These are phyloP conservation scores for Solanum dulcamara DNA, from an alignment of 257 asterid species.

Conservation along the genomic window DNA sequence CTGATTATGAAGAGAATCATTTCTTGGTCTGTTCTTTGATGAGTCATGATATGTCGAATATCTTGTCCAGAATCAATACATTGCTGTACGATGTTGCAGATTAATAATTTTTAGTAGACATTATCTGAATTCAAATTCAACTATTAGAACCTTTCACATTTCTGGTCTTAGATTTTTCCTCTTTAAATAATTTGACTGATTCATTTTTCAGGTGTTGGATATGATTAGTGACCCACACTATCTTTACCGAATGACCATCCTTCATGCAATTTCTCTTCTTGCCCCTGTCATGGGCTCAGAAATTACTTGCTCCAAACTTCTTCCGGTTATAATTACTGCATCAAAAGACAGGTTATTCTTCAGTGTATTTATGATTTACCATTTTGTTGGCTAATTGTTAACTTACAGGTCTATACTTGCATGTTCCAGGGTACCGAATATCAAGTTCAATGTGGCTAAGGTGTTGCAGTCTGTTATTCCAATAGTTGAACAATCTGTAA, in stretches of 20 bases:
- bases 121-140: not conserved
- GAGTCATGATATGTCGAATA: not conserved
- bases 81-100: not conserved
- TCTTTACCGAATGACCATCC: conserved; percentile 49
- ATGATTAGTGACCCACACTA: conserved; percentile 48
- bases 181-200: not conserved
- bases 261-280: conserved; percentile 45
- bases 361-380: not conserved
- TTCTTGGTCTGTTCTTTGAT: not conserved
- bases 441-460: conserved; percentile 87
- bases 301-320: conserved; percentile 35
- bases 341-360: conserved; percentile 69
- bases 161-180: not conserved
- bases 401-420: not conserved
- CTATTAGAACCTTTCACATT: not conserved
- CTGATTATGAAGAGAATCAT: not conserved
- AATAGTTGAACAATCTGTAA: conserved; percentile 74
- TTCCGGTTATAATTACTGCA: conserved; percentile 51
- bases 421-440: conserved; percentile 78
- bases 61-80: not conserved
- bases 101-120: not conserved
- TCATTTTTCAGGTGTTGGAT: conserved; percentile 31
- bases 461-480: conserved; percentile 82
- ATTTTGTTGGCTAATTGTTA: not conserved
- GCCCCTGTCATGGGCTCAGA: conserved; percentile 49